Conservation (phyloP, 2,329 filamentous ascomycete genomes). For the Penicillium sp. region DNA sequence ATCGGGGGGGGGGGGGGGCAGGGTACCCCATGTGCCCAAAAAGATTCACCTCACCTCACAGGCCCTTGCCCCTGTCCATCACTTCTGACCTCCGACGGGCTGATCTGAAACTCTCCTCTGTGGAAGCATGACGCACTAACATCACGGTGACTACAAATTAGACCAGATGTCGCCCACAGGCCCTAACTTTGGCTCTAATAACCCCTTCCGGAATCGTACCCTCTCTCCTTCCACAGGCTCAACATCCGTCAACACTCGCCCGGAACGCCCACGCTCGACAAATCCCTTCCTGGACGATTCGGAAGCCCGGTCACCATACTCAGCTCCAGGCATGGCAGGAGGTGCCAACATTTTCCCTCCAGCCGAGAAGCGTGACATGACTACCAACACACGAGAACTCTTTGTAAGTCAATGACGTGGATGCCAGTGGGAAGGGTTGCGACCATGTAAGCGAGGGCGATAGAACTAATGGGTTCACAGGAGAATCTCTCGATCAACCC, state of each 20-base stretch:
- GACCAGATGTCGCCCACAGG: conserved; percentile 30
- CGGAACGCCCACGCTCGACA: conserved; percentile 49
- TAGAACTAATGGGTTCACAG: conserved; percentile 18
- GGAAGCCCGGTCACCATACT: conserved; percentile 35
- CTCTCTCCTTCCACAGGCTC: conserved; percentile 34
- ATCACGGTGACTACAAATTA: conserved; percentile 12
- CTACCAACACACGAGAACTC: conserved; percentile 50
- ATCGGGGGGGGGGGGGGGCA: no score
- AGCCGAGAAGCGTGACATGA: conserved; percentile 35
- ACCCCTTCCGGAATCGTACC: conserved; percentile 46
- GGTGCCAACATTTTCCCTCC: conserved; percentile 26
- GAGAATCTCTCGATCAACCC: conserved; percentile 36
- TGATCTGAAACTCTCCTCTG: not conserved
- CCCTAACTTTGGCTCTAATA: conserved; percentile 42
- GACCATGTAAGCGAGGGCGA: not conserved
- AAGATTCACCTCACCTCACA: not conserved
- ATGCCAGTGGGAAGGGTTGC: not conserved
- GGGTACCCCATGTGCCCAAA: not conserved
- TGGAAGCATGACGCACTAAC: conserved; percentile 3
- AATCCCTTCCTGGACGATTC: conserved; percentile 57
- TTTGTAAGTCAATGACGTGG: conserved; percentile 48
- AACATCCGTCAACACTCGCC: conserved; percentile 24
- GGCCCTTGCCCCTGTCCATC: not conserved
- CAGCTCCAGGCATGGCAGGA: conserved; percentile 23
- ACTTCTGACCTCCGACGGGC: not conserved